Evolutionary conservation across 164 flowering plant species (phyloP).

Genomic region (Chloranthus sessilifolius): DNA sequence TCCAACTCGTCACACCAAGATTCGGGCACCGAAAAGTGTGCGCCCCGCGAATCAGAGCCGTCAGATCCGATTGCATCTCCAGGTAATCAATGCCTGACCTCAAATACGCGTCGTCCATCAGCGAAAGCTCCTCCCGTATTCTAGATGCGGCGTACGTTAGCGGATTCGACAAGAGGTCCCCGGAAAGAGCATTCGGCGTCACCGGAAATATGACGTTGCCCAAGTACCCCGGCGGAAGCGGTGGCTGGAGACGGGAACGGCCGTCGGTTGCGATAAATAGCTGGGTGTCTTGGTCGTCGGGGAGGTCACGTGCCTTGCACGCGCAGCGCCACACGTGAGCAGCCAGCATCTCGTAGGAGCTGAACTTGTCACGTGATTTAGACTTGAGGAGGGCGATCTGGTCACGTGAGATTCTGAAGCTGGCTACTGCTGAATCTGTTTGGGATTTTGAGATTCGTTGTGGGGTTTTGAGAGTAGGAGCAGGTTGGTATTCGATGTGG

Average conservation of each 20-base stretch:
- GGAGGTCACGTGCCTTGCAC: constrained; percentile 53
- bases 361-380: constrained; percentile 42
- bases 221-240: constrained; percentile 54
- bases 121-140: constrained; percentile 46
- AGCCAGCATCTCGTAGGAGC: constrained; percentile 62
- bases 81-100: constrained; percentile 71
- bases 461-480: constrained; percentile 40
- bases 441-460: neutral
- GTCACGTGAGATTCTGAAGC: constrained; percentile 41
- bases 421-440: constrained; percentile 24
- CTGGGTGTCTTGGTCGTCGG: constrained; percentile 44
- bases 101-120: constrained; percentile 54
- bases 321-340: constrained; percentile 62
- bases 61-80: constrained; percentile 56
- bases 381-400: constrained; percentile 46
- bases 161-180: constrained; percentile 46
- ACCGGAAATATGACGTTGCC: constrained; percentile 63
- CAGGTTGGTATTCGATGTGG: constrained; percentile 57
- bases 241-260: constrained; percentile 45
- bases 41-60: constrained; percentile 50
- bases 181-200: constrained; percentile 43
- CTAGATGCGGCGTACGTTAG: constrained; percentile 39
- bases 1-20: constrained; percentile 63
- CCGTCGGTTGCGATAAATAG: constrained; percentile 61
- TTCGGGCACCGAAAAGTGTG: constrained; percentile 61